Percentiles rank a stretch among this genome's conserved stretches.
These are phyloP conservation scores for Friedmanniomyces simplex DNA, from an alignment of 495 filamentous ascomycete species.

Conservation along the genomic window DNA sequence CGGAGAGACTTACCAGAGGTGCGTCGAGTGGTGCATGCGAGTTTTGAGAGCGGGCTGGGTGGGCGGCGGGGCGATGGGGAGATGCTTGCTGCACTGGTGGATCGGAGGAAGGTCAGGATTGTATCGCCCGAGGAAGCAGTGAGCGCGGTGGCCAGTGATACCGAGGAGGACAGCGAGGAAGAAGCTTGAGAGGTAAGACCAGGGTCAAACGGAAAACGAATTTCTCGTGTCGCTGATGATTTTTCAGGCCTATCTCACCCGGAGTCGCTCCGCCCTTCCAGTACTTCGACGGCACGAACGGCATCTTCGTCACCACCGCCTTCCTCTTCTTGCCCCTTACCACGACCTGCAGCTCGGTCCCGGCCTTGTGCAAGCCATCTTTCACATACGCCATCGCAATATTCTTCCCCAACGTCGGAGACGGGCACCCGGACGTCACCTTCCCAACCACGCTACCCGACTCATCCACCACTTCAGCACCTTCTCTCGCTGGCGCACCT, in stretches of 20 bases:
- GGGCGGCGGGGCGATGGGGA: not conserved
- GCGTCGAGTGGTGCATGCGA: not conserved
- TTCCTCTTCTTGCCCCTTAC: conserved; percentile 73
- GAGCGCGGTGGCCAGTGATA: not conserved
- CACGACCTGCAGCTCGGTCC: conserved; percentile 69
- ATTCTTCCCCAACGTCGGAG: conserved; percentile 73
- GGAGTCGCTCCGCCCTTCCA: conserved; percentile 27
- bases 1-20: not conserved
- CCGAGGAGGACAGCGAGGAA: not conserved
- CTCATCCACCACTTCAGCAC: conserved; percentile 62
- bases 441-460: conserved; percentile 49
- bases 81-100: not conserved
- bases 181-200: not conserved
- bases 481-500: conserved; percentile 83
- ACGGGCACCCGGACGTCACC: conserved; percentile 86
- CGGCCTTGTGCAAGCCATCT: conserved; percentile 71
- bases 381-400: conserved; percentile 95
- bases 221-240: too few species aligned
- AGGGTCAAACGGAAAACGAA: not conserved
- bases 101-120: not conserved
- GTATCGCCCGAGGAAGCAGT: not conserved
- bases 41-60: not conserved
- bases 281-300: conserved; percentile 79
- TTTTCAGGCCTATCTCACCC: not conserved
- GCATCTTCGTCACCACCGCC: conserved; percentile 83